These are phyloP conservation scores for Cetradonia linearis DNA, from an alignment of 495 filamentous ascomycete genomes.

Conservation along the genomic window DNA sequence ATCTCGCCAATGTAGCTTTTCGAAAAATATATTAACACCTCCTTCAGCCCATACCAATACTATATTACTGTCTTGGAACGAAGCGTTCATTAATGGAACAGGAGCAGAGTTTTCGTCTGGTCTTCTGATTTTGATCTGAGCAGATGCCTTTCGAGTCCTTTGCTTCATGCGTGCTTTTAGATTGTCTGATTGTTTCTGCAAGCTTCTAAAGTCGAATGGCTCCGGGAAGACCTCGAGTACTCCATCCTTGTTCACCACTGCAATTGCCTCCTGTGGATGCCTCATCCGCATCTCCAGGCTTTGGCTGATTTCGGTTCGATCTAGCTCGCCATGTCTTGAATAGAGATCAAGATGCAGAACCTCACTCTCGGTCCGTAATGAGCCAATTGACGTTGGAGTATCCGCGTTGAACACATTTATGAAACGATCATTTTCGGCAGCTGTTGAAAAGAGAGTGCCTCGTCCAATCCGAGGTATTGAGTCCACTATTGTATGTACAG, in stretches of 20 bases:
- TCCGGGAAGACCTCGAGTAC: slow-evolving; percentile 47
- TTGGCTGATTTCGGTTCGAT: slow-evolving; percentile 4
- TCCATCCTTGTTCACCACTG: slow-evolving; percentile 45
- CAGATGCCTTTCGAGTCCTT: slow-evolving; percentile 41
- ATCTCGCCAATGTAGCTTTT: slow-evolving; percentile 43
- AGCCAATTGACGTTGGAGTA: slow-evolving; percentile 37
- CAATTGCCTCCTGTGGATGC: slow-evolving; percentile 29
- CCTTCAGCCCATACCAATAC: slow-evolving; percentile 46
- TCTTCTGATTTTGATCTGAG: slow-evolving; percentile 40
- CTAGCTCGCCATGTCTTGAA: slow-evolving; percentile 19
- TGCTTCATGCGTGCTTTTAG: slow-evolving; percentile 40
- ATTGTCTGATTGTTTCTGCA: slow-evolving; percentile 29
- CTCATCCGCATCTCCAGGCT: slow-evolving; percentile 11
- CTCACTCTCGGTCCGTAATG: slow-evolving; percentile 45
- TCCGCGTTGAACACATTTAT: slow-evolving; percentile 45
- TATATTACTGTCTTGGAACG: slow-evolving; percentile 41
- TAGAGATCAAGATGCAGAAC: slow-evolving; percentile 34
- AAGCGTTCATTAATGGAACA: slow-evolving; percentile 38
- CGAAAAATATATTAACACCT: slow-evolving; percentile 46
- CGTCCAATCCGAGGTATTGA: slow-evolving; percentile 31
- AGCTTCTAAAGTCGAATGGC: slow-evolving; percentile 39
- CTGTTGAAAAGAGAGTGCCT: slow-evolving; percentile 34
- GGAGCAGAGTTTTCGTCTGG: slow-evolving; percentile 35
- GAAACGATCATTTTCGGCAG: slow-evolving; percentile 45
- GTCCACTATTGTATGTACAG: slow-evolving; percentile 41